These are phyloP conservation scores for Turritis glabra DNA, from an alignment of 345 rosid genomes.

Conservation along the genomic window DNA sequence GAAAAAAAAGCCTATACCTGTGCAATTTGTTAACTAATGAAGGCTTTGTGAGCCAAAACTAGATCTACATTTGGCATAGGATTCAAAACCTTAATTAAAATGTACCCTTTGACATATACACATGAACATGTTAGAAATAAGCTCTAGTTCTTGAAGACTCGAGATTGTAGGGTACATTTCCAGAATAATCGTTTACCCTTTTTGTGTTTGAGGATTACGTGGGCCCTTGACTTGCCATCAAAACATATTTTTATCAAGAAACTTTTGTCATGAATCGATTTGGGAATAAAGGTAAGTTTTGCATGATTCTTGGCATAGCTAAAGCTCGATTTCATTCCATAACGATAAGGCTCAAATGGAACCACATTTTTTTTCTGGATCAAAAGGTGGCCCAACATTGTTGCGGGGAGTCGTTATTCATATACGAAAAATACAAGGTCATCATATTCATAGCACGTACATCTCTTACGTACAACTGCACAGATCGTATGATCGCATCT, in stretches of 20 bases:
- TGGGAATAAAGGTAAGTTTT: slow-evolving; percentile 24
- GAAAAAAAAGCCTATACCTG: not conserved
- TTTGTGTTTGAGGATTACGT: slow-evolving; percentile 19
- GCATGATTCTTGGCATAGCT: slow-evolving; percentile 25
- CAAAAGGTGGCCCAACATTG: slow-evolving; percentile 26
- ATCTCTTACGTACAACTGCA: not conserved
- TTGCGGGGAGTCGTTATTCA: slow-evolving; percentile 24
- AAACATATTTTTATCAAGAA: not conserved
- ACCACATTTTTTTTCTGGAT: not conserved
- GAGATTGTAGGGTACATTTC: slow-evolving; percentile 29
- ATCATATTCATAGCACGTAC: slow-evolving; percentile 13
- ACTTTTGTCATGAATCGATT: slow-evolving; percentile 6
- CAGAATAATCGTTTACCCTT: slow-evolving; percentile 10
- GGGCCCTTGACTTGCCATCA: slow-evolving; percentile 17
- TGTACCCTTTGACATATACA: not conserved
- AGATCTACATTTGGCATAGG: not conserved
- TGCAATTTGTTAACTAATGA: not conserved
- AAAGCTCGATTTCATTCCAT: slow-evolving; percentile 31
- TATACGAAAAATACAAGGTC: not conserved
- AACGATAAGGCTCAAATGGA: slow-evolving; percentile 18
- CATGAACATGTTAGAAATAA: not conserved
- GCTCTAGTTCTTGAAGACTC: slow-evolving; percentile 20
- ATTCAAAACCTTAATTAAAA: not conserved
- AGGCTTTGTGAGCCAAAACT: not conserved
- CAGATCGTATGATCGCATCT: not conserved